Evolutionary conservation across 257 asterid genomes (phyloP).

Genomic region (Hygrophila difformis): DNA sequence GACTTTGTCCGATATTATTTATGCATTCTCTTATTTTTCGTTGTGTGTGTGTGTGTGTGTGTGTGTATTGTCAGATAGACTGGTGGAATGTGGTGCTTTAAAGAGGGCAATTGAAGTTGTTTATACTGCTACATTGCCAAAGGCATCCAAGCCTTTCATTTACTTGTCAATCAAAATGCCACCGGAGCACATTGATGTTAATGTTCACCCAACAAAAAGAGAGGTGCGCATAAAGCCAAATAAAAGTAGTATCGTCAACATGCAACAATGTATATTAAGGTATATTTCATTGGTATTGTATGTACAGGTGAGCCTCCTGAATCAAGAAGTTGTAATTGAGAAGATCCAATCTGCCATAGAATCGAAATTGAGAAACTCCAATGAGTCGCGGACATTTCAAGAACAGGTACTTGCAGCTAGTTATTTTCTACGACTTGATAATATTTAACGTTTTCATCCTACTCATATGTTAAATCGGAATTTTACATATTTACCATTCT

Average conservation of each 20-base stretch:
- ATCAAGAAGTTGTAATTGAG: conserved; percentile 81
- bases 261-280: conserved; percentile 5
- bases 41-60: neutral
- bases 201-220: conserved; percentile 94
- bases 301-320: conserved; percentile 83
- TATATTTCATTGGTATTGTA: conserved; percentile 16
- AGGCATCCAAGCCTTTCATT: conserved; percentile 90
- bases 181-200: conserved; percentile 89
- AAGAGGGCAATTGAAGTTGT: conserved; percentile 96
- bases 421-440: neutral
- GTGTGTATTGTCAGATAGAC: conserved; percentile 58
- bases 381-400: conserved; percentile 74
- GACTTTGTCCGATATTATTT: too few species aligned
- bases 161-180: conserved; percentile 86
- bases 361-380: conserved; percentile 72
- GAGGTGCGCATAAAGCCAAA: conserved; percentile 45
- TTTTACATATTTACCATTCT: neutral
- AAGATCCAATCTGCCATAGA: conserved; percentile 77
- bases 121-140: conserved; percentile 93
- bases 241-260: conserved; percentile 4
- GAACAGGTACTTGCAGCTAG: conserved; percentile 63
- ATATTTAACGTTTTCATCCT: neutral
- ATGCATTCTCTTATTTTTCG: too few species aligned
- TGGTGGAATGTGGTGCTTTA: conserved; percentile 81
- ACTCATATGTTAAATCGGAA: neutral